These are phyloP conservation scores for Simplicillium sp. DNA, from an alignment of 2,329 filamentous ascomycete genomes.

Conservation along the genomic window DNA sequence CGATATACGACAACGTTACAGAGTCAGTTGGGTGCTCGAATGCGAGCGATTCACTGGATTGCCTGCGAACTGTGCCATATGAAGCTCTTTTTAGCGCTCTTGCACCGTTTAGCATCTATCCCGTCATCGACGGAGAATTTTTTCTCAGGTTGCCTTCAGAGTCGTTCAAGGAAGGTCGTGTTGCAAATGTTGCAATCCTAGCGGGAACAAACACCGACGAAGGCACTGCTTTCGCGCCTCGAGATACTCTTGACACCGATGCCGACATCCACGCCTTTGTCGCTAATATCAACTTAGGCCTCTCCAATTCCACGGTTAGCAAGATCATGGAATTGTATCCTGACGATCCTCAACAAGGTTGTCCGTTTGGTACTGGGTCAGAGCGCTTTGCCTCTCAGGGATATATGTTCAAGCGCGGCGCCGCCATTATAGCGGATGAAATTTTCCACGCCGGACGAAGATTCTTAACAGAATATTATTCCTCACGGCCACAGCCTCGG, in stretches of 20 bases:
- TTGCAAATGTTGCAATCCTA: slow-evolving; percentile 55
- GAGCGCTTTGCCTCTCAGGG: not conserved
- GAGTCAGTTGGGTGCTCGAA: slow-evolving; percentile 13
- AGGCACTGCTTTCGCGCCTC: slow-evolving; percentile 41
- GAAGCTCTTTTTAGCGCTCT: slow-evolving; percentile 15
- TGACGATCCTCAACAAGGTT: not conserved
- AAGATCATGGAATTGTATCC: not conserved
- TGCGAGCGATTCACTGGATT: slow-evolving; percentile 15
- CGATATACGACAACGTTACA: slow-evolving; percentile 19
- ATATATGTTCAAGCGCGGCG: not conserved
- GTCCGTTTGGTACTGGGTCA: not conserved
- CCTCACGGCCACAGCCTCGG: no score
- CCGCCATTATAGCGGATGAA: not conserved
- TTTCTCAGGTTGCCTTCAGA: slow-evolving; percentile 32
- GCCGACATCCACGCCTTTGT: slow-evolving; percentile 31
- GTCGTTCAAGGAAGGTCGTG: slow-evolving; percentile 46
- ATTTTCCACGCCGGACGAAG: not conserved
- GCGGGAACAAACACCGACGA: slow-evolving; percentile 58
- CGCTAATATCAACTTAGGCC: not conserved
- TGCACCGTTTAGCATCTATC: slow-evolving; percentile 9
- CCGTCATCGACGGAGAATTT: slow-evolving; percentile 26
- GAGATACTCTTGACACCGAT: slow-evolving; percentile 42
- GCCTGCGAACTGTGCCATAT: slow-evolving; percentile 20
- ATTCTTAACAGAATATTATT: no score
- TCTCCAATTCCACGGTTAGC: not conserved